Evolutionary conservation across 2,329 filamentous ascomycete genomes (phyloP).

Genomic region (Seiridium cupressi): DNA sequence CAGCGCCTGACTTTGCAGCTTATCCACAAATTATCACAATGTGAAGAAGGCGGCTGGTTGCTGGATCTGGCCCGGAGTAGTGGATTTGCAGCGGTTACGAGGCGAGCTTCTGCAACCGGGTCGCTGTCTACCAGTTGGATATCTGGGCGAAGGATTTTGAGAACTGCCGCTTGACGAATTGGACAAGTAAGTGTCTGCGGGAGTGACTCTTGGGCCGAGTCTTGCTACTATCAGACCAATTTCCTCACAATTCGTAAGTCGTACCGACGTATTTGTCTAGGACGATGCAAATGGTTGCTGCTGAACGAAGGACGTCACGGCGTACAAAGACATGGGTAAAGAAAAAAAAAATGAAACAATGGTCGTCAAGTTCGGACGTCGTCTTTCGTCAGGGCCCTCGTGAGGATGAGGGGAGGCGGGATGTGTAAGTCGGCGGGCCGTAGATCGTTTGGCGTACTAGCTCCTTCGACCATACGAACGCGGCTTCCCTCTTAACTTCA

Average conservation of each 20-base stretch:
- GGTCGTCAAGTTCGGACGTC: background rate
- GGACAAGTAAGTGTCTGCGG: background rate
- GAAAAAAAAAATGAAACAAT: background rate
- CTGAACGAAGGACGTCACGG: background rate
- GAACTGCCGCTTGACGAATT: background rate
- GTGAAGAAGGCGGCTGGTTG: no score
- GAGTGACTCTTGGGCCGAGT: background rate
- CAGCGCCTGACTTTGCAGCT: background rate
- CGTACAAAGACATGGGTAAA: background rate
- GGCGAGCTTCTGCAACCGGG: background rate
- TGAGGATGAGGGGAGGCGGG: no score
- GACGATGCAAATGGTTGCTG: background rate
- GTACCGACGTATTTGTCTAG: background rate
- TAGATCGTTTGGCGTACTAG: constrained; percentile 18
- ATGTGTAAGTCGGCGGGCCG: background rate
- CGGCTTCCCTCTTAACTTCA: no score
- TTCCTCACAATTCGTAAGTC: background rate
- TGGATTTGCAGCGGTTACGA: no score
- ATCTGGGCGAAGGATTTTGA: no score
- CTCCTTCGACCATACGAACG: background rate
- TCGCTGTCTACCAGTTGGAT: background rate
- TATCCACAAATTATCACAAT: no score
- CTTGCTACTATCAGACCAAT: background rate
- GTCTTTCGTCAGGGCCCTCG: no score
- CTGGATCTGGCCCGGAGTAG: no score